Evolutionary conservation across 257 asterid genomes (phyloP).

Genomic region (Penstemon newberryi): DNA sequence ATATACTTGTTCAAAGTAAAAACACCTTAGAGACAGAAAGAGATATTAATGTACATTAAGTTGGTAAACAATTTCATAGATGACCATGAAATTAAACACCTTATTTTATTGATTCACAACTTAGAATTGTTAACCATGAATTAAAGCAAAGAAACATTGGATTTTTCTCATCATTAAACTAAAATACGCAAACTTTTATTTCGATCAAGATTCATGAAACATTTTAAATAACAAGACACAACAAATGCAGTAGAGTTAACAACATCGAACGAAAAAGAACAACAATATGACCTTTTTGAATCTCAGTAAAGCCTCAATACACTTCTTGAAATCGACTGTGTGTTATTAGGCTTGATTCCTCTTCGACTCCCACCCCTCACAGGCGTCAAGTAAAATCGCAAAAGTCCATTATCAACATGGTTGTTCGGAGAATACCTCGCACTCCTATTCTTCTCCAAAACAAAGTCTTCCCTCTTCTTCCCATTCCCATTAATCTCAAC

Average conservation of each 20-base stretch:
- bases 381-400: constrained; percentile 79
- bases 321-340: constrained; percentile 65
- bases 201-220: constrained; percentile 26
- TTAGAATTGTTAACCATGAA: background rate
- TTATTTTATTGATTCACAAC: background rate
- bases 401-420: constrained; percentile 70
- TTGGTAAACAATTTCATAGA: background rate
- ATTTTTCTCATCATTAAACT: constrained; percentile 38
- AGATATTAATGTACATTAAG: too few species aligned
- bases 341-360: constrained; percentile 57
- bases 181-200: constrained; percentile 37
- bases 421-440: constrained; percentile 66
- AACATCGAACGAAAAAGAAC: constrained; percentile 26
- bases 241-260: constrained; percentile 40
- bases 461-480: constrained; percentile 53
- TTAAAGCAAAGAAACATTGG: constrained; percentile 9
- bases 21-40: background rate
- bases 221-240: constrained; percentile 40
- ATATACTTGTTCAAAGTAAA: constrained; percentile 2
- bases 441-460: constrained; percentile 79
- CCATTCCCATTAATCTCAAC: constrained; percentile 47
- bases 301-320: constrained; percentile 56
- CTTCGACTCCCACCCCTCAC: constrained; percentile 62
- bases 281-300: constrained; percentile 39
- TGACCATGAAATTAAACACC: background rate